Evolutionary conservation across 768 basidiomycete genomes (phyloP).

Genomic region (Amanita polypyramis): DNA sequence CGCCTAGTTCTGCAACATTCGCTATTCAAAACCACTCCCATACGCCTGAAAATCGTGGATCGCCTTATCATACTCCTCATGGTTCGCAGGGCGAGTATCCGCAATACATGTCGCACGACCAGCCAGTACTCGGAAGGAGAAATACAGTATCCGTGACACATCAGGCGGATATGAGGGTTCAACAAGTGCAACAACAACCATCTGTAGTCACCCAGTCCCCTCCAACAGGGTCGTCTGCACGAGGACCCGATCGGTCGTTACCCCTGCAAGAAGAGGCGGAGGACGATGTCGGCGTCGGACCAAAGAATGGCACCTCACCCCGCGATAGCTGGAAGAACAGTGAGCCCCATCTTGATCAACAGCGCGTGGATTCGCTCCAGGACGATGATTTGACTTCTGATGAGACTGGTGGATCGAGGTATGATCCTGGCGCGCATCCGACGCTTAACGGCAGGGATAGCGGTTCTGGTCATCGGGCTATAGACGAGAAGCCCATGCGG

Average conservation of each 20-base stretch:
- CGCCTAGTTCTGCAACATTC: slow-evolving; percentile 18
- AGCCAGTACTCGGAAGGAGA: slow-evolving; percentile 24
- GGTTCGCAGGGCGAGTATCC: slow-evolving; percentile 32
- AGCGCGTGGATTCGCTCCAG: neutral
- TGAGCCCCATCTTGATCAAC: slow-evolving; percentile 10
- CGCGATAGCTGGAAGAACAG: slow-evolving; percentile 23
- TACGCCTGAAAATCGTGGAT: slow-evolving; percentile 43
- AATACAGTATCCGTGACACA: slow-evolving; percentile 12
- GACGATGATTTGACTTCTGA: slow-evolving; percentile 41
- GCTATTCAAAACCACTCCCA: slow-evolving; percentile 30
- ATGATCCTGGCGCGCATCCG: neutral
- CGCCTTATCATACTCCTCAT: slow-evolving; percentile 32
- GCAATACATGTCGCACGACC: slow-evolving; percentile 38
- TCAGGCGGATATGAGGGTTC: neutral
- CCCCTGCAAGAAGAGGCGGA: slow-evolving; percentile 72
- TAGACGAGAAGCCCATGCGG: slow-evolving; percentile 4
- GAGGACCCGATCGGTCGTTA: slow-evolving; percentile 62
- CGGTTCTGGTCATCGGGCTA: neutral
- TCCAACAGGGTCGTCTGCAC: slow-evolving; percentile 41
- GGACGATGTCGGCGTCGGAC: slow-evolving; percentile 37
- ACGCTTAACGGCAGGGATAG: neutral
- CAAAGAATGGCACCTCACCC: slow-evolving; percentile 21
- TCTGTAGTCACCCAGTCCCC: slow-evolving; percentile 41
- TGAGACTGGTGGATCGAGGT: neutral
- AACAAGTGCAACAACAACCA: slow-evolving; percentile 18